Conservation (phyloP, 352 stramenopile species). For the Pythium myriotylum region DNA sequence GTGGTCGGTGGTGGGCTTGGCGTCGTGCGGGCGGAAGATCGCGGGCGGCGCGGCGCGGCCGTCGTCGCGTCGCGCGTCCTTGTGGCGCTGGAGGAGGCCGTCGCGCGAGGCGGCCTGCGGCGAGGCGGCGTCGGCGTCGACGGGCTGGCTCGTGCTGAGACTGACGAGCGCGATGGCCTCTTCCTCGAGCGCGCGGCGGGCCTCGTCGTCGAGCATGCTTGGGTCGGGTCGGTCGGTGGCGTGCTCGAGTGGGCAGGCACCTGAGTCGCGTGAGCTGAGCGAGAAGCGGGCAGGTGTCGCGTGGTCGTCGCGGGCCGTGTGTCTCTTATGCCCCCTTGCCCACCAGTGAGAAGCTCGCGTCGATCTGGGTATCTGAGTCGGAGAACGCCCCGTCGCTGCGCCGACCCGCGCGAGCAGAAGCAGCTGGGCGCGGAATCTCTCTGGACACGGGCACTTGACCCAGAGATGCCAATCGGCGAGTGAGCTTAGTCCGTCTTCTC, state of each 20-base stretch:
- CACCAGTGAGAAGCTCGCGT: slow-evolving; percentile 31
- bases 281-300: slow-evolving; percentile 15
- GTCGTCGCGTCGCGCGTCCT: slow-evolving; percentile 34
- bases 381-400: slow-evolving; percentile 23
- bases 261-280: slow-evolving; percentile 14
- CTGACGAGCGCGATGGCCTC: slow-evolving; percentile 76
- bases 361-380: slow-evolving; percentile 33
- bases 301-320: slow-evolving; percentile 14
- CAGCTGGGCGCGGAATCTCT: slow-evolving; percentile 18
- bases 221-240: not conserved
- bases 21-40: too few species aligned
- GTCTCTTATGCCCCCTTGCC: slow-evolving; percentile 29
- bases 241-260: not conserved
- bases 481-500: not conserved
- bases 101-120: not conserved
- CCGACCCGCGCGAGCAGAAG: slow-evolving; percentile 11
- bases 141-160: slow-evolving; percentile 42
- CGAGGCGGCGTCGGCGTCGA: slow-evolving; percentile 5
- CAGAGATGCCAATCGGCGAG: too few species aligned
- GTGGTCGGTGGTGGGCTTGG: slow-evolving; percentile 13
- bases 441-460: slow-evolving; percentile 16
- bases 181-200: slow-evolving; percentile 54
- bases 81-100: slow-evolving; percentile 36
- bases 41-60: slow-evolving; percentile 6
- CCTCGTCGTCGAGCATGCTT: slow-evolving; percentile 57